phyloP scores from a whole-genome alignment of 1,284 basidiomycete genomes.

The Veloporphyrellus conicus region DNA sequence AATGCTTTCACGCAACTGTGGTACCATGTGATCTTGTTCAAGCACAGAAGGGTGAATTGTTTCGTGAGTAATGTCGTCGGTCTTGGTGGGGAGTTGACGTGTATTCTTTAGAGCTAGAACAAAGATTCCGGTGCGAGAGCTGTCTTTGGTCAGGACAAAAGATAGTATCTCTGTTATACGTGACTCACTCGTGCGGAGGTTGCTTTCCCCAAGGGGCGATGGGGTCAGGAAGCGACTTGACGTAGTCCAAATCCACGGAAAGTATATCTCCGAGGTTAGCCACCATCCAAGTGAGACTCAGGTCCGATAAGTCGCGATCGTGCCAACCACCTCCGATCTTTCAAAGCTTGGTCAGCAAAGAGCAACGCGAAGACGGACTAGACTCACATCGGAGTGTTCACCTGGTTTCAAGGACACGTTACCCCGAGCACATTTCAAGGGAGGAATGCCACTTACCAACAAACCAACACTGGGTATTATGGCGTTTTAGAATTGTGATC shows the following conservation, averaged over 20 bases:
- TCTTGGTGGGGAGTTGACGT: constrained; percentile 46
- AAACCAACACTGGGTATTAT: constrained; percentile 57
- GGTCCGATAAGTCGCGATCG: constrained; percentile 63
- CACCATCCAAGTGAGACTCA: constrained; percentile 65
- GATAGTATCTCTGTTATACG: background rate
- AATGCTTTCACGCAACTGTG: constrained; percentile 37
- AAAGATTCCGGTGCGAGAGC: constrained; percentile 54
- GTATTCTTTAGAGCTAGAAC: constrained; percentile 40
- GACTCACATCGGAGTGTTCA: constrained; percentile 57
- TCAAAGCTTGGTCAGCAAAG: constrained; percentile 4
- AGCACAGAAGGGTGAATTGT: constrained; percentile 58
- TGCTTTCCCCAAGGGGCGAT: constrained; percentile 58
- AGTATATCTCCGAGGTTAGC: constrained; percentile 54
- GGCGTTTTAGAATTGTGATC: constrained; percentile 3
- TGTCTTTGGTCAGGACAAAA: constrained; percentile 26
- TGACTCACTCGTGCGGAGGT: constrained; percentile 53
- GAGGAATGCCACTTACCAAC: constrained; percentile 39
- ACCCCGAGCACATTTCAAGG: background rate
- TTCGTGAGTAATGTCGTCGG: constrained; percentile 52
- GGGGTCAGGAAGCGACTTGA: constrained; percentile 47
- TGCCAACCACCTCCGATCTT: constrained; percentile 67
- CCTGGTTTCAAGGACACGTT: constrained; percentile 33
- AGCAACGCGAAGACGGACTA: background rate
- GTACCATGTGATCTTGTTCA: constrained; percentile 39
- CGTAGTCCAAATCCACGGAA: constrained; percentile 53